Evolutionary conservation across 164 flowering plant genomes (phyloP), one percentile per base, ranked within the genome.

Genomic region (Euptelea pleiosperma): DNA sequence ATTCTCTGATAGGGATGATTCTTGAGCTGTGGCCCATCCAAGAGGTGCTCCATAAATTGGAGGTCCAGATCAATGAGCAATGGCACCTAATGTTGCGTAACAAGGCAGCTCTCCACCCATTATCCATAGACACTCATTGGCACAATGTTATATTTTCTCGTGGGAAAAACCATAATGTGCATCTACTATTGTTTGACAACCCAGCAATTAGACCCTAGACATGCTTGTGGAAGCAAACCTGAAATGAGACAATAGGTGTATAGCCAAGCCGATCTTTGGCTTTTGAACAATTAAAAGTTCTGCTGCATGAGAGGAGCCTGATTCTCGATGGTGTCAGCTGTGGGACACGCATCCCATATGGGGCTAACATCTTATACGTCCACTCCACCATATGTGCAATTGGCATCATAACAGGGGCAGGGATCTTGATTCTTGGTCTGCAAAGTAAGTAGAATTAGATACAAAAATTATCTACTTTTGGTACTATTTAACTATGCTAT

Each of bases 261-360:
- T 94, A 94, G 65, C 93, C 90, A 69, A 94, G 77, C 37, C 64
- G 80, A 29, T 85, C 91, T 67, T 82, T 87, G 52, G 99, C 99
- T 76, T 87, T 94, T 45, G 93, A 82, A 68, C 83, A 79, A 72
- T 73, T 73, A 62, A 83, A 94, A 58, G 96, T 76, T 76, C 96
- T 77, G 79, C 67, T 82, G 70, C 84, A 65, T 47, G 97, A 74
- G 34, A 89, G 83, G 42, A 91, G 90, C 61, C 93, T 80, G 49
- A 94, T 63, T 78, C 98, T 84, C 47, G 98, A 91, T 52, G 99
- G 99, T 63, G 87, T 94, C 76, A 91, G 69, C 73, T 94, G 99
- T 35, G 99, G 99, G 61, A 89, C 96, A 58, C 66, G 73, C 97
- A 94, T 94, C 35, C 99, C 96, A 66, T 82, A 89, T 25, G 88